A percentile compares a stretch with the other conserved stretches of the same genome.
Evolutionary conservation across 352 stramenopile species (phyloP).

Genomic region (Globisporangium ultimum): DNA sequence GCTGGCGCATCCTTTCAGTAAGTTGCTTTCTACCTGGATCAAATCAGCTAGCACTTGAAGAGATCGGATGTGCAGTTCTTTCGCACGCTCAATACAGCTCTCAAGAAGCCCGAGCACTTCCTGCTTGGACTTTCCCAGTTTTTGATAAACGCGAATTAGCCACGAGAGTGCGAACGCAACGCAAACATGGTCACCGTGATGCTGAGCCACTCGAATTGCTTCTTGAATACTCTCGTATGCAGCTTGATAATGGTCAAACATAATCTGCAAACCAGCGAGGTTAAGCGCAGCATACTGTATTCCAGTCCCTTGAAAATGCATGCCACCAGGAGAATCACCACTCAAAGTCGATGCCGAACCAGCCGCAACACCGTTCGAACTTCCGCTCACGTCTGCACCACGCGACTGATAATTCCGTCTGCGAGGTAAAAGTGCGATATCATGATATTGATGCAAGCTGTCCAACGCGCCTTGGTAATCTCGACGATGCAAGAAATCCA

Average conservation of each 20-base stretch:
- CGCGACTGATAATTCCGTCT: neutral
- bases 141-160: constrained; percentile 70
- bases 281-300: constrained; percentile 92
- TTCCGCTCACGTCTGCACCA: neutral
- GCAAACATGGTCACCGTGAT: constrained; percentile 90
- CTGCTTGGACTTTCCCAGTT: constrained; percentile 52
- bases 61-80: constrained; percentile 51
- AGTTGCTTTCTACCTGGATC: constrained; percentile 45
- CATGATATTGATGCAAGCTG: constrained; percentile 92
- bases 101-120: constrained; percentile 41
- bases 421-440: constrained; percentile 74
- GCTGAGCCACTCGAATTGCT: constrained; percentile 90
- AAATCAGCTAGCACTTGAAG: constrained; percentile 46
- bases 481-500: constrained; percentile 75
- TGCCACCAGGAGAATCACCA: neutral
- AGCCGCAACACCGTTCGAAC: neutral
- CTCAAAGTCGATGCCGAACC: constrained; percentile 6
- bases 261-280: constrained; percentile 82
- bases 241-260: constrained; percentile 76
- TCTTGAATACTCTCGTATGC: constrained; percentile 89
- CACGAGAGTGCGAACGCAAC: constrained; percentile 91
- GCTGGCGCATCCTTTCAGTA: constrained; percentile 24
- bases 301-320: constrained; percentile 58
- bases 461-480: constrained; percentile 88
- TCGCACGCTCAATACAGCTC: constrained; percentile 55